phyloP scores from a whole-genome alignment of 805 yeast genomes.

The Saturnispora diversa region DNA sequence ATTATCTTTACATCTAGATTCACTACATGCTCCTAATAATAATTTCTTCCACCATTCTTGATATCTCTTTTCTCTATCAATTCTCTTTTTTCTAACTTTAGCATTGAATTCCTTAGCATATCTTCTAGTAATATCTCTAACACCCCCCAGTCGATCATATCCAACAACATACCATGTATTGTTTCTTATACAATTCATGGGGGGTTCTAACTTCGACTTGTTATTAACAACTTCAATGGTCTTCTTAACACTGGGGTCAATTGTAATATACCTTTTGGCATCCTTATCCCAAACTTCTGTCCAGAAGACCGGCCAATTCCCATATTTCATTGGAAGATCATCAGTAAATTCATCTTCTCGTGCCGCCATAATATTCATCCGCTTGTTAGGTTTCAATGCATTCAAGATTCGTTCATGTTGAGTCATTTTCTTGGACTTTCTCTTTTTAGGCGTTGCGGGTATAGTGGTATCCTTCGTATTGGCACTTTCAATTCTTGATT shows the following conservation, averaged over 20 bases:
- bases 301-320: constrained; percentile 73
- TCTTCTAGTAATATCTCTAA: constrained; percentile 77
- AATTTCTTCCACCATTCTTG: constrained; percentile 53
- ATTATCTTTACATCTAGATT: constrained; percentile 18
- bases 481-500: constrained; percentile 13
- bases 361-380: constrained; percentile 15
- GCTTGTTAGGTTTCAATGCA: constrained; percentile 23
- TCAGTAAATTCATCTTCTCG: constrained; percentile 4
- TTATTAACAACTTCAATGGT: constrained; percentile 53
- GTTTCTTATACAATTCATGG: constrained; percentile 48
- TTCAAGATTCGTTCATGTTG: constrained; percentile 26
- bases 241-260: constrained; percentile 68
- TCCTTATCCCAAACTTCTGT: constrained; percentile 85
- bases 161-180: constrained; percentile 70
- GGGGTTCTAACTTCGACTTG: constrained; percentile 54
- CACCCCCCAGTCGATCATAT: constrained; percentile 55
- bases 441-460: no score
- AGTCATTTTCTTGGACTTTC: constrained; percentile 7
- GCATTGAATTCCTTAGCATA: constrained; percentile 67
- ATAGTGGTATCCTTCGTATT: no score
- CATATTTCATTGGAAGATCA: constrained; percentile 6
- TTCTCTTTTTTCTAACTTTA: constrained; percentile 63
- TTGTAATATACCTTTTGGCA: constrained; percentile 67
- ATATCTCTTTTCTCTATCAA: constrained; percentile 51
- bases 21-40: constrained; percentile 29